Evolutionary conservation across 2,329 filamentous ascomycete genomes (phyloP).

Genomic region (Talaromyces sp.): DNA sequence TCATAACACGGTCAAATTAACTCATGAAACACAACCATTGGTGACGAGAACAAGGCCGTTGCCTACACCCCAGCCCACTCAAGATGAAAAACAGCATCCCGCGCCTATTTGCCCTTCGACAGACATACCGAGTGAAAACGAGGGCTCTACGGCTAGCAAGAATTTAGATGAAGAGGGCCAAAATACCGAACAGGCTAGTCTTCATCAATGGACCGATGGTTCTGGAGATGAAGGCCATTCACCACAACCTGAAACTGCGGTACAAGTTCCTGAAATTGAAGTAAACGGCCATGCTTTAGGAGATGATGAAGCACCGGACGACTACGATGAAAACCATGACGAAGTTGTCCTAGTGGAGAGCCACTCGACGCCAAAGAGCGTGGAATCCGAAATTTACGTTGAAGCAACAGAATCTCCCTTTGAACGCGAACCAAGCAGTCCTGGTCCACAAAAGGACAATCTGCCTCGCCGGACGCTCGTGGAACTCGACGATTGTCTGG

Average conservation of each 20-base stretch:
- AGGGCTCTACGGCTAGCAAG: neutral
- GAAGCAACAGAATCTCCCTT: neutral
- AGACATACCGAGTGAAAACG: neutral
- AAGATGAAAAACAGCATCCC: conserved; percentile 1
- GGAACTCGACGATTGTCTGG: conserved; percentile 37
- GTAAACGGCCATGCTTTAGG: neutral
- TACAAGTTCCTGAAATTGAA: neutral
- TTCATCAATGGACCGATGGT: conserved; percentile 8
- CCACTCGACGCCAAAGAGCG: neutral
- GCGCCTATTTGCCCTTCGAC: neutral
- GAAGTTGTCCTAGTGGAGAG: conserved; percentile 7
- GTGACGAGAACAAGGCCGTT: conserved; percentile 4
- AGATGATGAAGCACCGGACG: neutral
- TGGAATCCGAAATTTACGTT: neutral
- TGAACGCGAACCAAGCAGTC: neutral
- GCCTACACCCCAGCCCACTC: conserved; percentile 7
- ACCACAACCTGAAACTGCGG: neutral
- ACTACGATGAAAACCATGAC: conserved; percentile 7
- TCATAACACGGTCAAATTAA: neutral
- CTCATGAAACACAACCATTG: neutral
- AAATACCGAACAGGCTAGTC: neutral
- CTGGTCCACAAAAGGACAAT: conserved; percentile 17
- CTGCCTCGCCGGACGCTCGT: conserved; percentile 35
- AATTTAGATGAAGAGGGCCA: neutral
- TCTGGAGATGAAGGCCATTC: neutral